Conservation (phyloP, 179 eudicot species). For the Beta lomatogona region DNA sequence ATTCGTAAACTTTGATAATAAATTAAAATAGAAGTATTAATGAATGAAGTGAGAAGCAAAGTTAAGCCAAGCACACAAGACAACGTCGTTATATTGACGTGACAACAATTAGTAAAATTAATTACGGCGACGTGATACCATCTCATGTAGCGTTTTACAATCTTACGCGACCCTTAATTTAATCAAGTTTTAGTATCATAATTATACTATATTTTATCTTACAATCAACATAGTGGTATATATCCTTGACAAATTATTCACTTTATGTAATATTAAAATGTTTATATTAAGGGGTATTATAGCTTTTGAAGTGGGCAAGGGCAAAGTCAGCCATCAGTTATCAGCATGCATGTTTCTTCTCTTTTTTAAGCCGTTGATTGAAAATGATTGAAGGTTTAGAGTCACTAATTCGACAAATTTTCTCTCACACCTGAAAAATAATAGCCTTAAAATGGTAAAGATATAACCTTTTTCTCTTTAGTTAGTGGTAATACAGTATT, state of each 20-base stretch:
- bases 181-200: slow-evolving; percentile 1
- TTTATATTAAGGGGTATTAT: too few species aligned
- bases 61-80: slow-evolving; percentile 3
- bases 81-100: slow-evolving; percentile 26
- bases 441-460: neutral
- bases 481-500: slow-evolving; percentile 9
- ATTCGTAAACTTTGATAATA: neutral
- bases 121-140: slow-evolving; percentile 39
- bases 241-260: neutral
- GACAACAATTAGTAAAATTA: slow-evolving; percentile 30
- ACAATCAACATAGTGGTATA: neutral
- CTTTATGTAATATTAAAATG: neutral
- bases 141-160: slow-evolving; percentile 23
- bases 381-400: neutral
- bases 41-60: neutral
- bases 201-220: neutral
- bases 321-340: neutral
- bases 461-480: slow-evolving; percentile 2
- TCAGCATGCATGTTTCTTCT: slow-evolving; percentile 11
- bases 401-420: neutral
- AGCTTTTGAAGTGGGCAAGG: slow-evolving; percentile 10
- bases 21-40: neutral
- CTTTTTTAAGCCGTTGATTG: neutral
- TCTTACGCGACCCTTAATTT: slow-evolving; percentile 27
- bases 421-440: neutral